Evolutionary conservation across 2,329 filamentous ascomycete species (phyloP).

Genomic region (Didymosphaeria variabile): DNA sequence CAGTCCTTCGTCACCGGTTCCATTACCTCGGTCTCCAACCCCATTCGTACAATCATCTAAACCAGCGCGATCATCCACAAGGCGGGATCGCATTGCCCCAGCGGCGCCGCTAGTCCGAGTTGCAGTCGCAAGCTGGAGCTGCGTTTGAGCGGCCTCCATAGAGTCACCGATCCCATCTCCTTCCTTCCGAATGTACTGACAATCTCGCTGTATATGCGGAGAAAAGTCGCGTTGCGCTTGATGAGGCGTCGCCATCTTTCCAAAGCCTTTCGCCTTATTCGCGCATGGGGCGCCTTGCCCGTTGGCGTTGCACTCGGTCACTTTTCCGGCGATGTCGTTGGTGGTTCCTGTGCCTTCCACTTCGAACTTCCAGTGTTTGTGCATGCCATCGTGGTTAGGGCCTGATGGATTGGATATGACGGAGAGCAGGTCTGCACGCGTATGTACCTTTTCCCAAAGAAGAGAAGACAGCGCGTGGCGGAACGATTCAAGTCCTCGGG

Average conservation of each 20-base stretch:
- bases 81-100: not conserved
- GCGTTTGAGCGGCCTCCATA: slow-evolving; percentile 26
- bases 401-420: not conserved
- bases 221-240: not conserved
- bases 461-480: slow-evolving; percentile 43
- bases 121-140: slow-evolving; percentile 12
- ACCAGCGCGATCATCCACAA: not conserved
- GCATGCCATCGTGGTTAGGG: not conserved
- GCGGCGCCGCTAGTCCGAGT: not conserved
- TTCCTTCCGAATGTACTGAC: slow-evolving; percentile 35
- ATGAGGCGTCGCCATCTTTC: slow-evolving; percentile 3
- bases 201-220: not conserved
- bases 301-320: not conserved
- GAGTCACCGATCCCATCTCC: slow-evolving; percentile 27
- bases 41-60: not conserved
- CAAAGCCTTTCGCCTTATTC: slow-evolving; percentile 1
- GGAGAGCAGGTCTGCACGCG: slow-evolving; percentile 16
- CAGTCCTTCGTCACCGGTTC: not conserved
- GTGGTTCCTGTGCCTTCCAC: not conserved
- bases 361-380: not conserved
- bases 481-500: slow-evolving; percentile 45
- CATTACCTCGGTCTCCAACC: not conserved
- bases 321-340: not conserved
- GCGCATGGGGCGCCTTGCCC: not conserved
- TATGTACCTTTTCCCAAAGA: slow-evolving; percentile 49